Conservation (phyloP, 768 basidiomycete genomes). For the Brasilioporus rufonigricans region DNA sequence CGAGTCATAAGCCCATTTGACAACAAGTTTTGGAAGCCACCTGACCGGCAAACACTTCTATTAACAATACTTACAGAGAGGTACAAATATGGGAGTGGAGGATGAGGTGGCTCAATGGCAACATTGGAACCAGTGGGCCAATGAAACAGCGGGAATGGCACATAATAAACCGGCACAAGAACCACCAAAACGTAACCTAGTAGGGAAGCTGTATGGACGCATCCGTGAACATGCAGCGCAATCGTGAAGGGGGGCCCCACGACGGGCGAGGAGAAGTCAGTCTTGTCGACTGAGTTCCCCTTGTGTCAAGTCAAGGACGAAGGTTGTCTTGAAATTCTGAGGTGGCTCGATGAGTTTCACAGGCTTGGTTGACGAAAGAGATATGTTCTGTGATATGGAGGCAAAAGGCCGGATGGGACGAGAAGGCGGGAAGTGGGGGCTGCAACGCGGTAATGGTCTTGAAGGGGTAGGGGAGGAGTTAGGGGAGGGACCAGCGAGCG, state of each 20-base stretch:
- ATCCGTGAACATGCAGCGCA: not conserved
- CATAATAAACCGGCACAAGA: slow-evolving; percentile 24
- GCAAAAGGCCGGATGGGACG: slow-evolving; percentile 79
- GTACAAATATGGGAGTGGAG: not conserved
- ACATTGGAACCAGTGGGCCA: slow-evolving; percentile 18
- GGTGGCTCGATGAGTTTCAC: slow-evolving; percentile 82
- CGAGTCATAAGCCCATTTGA: too few species aligned
- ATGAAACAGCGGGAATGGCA: slow-evolving; percentile 15
- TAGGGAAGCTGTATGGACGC: not conserved
- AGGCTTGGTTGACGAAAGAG: slow-evolving; percentile 39
- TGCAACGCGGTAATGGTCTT: slow-evolving; percentile 39
- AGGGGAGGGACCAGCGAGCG: slow-evolving; percentile 49
- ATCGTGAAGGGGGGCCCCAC: not conserved
- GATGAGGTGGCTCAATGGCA: not conserved
- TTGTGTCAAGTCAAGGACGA: slow-evolving; percentile 79
- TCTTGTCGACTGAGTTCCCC: slow-evolving; percentile 76
- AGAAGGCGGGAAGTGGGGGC: slow-evolving; percentile 62
- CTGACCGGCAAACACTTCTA: not conserved
- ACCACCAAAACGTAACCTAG: slow-evolving; percentile 5
- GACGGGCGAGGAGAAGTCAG: slow-evolving; percentile 22
- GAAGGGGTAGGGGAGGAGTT: slow-evolving; percentile 31
- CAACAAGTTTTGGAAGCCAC: not conserved
- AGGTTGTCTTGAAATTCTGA: slow-evolving; percentile 63
- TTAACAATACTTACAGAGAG: not conserved
- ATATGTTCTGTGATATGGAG: slow-evolving; percentile 40